Base-by-base conservation (phyloP, 1,284 basidiomycete species). In the Ganoderma multipileum region DNA sequence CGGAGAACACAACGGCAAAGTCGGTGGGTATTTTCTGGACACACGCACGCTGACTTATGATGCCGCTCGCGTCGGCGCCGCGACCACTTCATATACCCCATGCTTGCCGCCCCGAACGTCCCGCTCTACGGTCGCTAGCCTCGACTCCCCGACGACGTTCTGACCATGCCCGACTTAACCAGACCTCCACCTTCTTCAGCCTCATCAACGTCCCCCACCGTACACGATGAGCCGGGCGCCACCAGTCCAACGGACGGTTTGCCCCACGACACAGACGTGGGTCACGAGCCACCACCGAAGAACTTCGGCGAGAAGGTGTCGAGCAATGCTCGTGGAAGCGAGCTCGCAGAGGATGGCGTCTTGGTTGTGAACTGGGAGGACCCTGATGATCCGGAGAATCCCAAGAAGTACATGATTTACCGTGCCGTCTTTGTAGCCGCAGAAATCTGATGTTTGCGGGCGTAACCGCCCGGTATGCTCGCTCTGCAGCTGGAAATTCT, bases 381-480 rank as follows among this genome's bases (percentile, higher is more conserved):
- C 0, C 85, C 86, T 0, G 79, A 88, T 60, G 89, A 91, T 78
- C 87, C 86, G 2, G 77, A 78, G 23, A 92, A 93, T 76, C 91
- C 91, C 0, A 87, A 87, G 76, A 92, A 92, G 87, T 88, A 69
- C 62, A 82, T 76, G 18, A 33, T 14, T 28, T 65, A 26, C 33
- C 30, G 42, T 30, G 36, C 44, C n/a, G 47, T 54, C 11, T 26
- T 18, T 26, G 0, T 12, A 7, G 14, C 11, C 16, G 5, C 52
- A 30, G 52, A 55, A 55, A 14, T 55, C 52, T 55, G 52, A 67
- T 30, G 36, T 30, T 42, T 44, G 52, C 60, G 57, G 14, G 44
- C 52, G 36, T 57, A 20, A 57, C 26, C 66, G 14, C 61, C 9
- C 58, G 38, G 57, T 36, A 39, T 50, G 33, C 33, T 42, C 63